These are phyloP conservation scores for Lyophyllum semitale DNA, from an alignment of 768 basidiomycete genomes.

Conservation along the genomic window DNA sequence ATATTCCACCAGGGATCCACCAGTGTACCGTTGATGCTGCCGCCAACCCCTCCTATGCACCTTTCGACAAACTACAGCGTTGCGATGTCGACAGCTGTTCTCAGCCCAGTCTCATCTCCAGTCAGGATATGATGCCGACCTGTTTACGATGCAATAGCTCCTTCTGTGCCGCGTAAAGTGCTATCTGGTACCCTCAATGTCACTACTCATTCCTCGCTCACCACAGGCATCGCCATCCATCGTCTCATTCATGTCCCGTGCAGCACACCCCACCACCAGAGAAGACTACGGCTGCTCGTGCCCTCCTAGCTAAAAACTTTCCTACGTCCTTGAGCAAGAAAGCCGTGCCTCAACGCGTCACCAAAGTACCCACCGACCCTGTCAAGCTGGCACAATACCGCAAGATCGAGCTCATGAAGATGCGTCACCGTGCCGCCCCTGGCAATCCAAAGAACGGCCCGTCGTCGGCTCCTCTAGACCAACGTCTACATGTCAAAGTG, in stretches of 20 bases:
- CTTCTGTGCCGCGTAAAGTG: constrained; percentile 63
- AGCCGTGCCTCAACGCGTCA: constrained; percentile 19
- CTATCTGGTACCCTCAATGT: constrained; percentile 4
- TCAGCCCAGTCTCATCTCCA: constrained; percentile 51
- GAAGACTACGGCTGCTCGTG: constrained; percentile 51
- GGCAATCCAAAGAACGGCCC: constrained; percentile 59
- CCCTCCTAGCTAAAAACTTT: constrained; percentile 57
- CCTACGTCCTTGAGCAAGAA: constrained; percentile 26
- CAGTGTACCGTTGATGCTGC: constrained; percentile 38
- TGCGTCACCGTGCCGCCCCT: constrained; percentile 70
- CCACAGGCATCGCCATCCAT: constrained; percentile 65
- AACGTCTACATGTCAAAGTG: constrained; percentile 62
- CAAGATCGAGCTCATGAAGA: constrained; percentile 69
- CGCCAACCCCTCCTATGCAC: constrained; percentile 5
- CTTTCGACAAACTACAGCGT: constrained; percentile 38
- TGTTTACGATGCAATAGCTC: constrained; percentile 56
- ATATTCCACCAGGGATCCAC: constrained; percentile 64
- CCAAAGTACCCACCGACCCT: constrained; percentile 47
- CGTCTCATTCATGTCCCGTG: constrained; percentile 57
- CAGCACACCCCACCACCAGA: constrained; percentile 14
- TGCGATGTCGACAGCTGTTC: constrained; percentile 55
- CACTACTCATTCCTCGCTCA: constrained; percentile 11
- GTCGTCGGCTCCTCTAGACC: constrained; percentile 46
- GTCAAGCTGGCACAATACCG: constrained; percentile 54
- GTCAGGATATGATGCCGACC: constrained; percentile 28